Evolutionary conservation across 768 basidiomycete species (phyloP).

Genomic region (Tephrocybe sp.): DNA sequence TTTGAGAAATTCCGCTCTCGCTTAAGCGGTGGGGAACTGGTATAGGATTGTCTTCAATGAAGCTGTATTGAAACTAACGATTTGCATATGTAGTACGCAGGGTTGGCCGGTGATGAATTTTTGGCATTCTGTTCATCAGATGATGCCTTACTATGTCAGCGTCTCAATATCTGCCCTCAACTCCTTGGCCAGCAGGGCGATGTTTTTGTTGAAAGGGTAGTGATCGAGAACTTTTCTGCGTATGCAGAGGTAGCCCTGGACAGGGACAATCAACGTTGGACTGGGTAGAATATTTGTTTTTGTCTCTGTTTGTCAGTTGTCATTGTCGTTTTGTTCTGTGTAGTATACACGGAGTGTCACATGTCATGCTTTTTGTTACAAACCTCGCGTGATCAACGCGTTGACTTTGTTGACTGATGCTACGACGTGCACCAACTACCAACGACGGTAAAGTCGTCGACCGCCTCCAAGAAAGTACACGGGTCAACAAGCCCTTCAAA

Average conservation of each 20-base stretch:
- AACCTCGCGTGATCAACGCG: conserved; percentile 7
- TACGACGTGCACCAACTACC: conserved; percentile 67
- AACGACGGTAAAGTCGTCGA: conserved; percentile 66
- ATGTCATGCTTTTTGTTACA: conserved; percentile 15
- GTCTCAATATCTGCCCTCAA: conserved; percentile 45
- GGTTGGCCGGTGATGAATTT: conserved; percentile 47
- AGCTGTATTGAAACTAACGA: not conserved
- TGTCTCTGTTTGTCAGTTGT: too few species aligned
- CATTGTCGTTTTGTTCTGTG: not conserved
- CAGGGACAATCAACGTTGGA: conserved; percentile 41
- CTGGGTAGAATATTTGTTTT: not conserved
- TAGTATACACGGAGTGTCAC: conserved; percentile 18
- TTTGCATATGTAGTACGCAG: conserved; percentile 52
- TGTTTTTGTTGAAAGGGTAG: conserved; percentile 52
- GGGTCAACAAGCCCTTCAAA: conserved; percentile 81
- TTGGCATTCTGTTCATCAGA: conserved; percentile 59
- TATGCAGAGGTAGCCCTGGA: conserved; percentile 52
- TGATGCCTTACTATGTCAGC: conserved; percentile 41
- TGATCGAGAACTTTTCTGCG: conserved; percentile 55
- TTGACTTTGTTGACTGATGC: conserved; percentile 39
- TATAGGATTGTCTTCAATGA: conserved; percentile 24
- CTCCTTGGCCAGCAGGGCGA: conserved; percentile 41
- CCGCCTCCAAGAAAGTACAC: conserved; percentile 66
- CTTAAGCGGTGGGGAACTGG: conserved; percentile 51
- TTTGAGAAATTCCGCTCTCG: conserved; percentile 50